These are phyloP conservation scores for Apostasia ramifera DNA, from an alignment of 106 monocot genomes.

Conservation along the genomic window DNA sequence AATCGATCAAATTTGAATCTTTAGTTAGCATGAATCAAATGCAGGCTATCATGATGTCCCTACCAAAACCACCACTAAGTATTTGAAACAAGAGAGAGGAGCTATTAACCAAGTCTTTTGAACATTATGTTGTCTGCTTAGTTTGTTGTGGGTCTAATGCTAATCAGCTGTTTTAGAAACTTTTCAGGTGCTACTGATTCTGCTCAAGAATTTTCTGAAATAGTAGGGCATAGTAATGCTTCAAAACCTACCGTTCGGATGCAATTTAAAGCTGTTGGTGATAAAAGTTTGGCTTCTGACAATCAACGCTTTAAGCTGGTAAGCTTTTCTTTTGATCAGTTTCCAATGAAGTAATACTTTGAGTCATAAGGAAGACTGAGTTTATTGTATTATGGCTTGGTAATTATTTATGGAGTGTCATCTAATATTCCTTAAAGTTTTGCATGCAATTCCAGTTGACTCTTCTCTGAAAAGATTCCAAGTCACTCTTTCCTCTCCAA, in stretches of 20 bases:
- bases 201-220: constrained; percentile 14
- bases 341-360: background rate
- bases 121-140: background rate
- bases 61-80: too few relatives aligned
- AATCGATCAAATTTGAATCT: background rate
- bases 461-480: background rate
- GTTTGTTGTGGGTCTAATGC: background rate
- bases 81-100: too few relatives aligned
- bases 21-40: background rate
- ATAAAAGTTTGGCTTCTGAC: constrained; percentile 20
- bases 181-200: constrained; percentile 22
- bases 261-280: constrained; percentile 34
- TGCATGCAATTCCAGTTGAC: too few relatives aligned
- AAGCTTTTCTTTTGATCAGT: constrained; percentile 6
- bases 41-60: too few relatives aligned
- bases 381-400: background rate
- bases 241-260: constrained; percentile 20
- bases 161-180: background rate
- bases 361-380: too few relatives aligned
- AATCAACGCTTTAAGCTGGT: constrained; percentile 28
- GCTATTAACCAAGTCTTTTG: background rate
- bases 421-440: background rate
- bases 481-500: background rate
- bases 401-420: background rate
- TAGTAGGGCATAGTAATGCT: constrained; percentile 28